Evolutionary conservation across 305 asterid genomes (phyloP).

Genomic region (Fraxinus xanthoxyloides): DNA sequence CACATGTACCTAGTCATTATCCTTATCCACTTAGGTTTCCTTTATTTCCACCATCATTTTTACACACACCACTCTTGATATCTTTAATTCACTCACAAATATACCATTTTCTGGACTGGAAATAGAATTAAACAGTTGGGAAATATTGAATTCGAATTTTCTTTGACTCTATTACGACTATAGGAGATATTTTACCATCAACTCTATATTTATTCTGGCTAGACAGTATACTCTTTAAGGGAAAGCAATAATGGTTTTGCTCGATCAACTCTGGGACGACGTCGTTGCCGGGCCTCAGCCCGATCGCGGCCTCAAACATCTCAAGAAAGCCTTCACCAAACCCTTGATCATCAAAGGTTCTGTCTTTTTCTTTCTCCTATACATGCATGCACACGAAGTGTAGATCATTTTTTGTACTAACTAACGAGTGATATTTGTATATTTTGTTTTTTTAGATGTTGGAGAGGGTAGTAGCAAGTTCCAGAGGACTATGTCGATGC

Average conservation of each 20-base stretch:
- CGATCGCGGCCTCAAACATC: constrained; percentile 79
- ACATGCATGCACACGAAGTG: not conserved
- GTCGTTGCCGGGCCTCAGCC: constrained; percentile 92
- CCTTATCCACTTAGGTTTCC: constrained; percentile 47
- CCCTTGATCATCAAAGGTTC: constrained; percentile 53
- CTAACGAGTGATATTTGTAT: not conserved
- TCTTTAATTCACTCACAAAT: not conserved
- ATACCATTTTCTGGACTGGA: constrained; percentile 11
- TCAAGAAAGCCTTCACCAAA: constrained; percentile 45
- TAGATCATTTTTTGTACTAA: not conserved
- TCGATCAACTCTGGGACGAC: constrained; percentile 92
- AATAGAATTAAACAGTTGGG: constrained; percentile 14
- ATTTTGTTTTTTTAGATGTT: constrained; percentile 13
- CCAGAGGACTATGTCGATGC: constrained; percentile 62
- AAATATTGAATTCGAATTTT: not conserved
- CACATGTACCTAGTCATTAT: constrained; percentile 38
- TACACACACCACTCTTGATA: not conserved
- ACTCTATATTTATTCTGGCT: constrained; percentile 23
- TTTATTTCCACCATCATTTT: constrained; percentile 25
- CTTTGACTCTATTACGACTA: not conserved
- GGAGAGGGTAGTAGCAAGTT: constrained; percentile 47
- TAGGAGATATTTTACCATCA: constrained; percentile 43
- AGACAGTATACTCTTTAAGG: not conserved
- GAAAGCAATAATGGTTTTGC: constrained; percentile 56
- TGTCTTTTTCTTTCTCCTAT: not conserved